Percentiles rank a stretch among this genome's conserved stretches.
Conservation (phyloP, 2,329 filamentous ascomycete species). For the Bipolaris cookei region DNA sequence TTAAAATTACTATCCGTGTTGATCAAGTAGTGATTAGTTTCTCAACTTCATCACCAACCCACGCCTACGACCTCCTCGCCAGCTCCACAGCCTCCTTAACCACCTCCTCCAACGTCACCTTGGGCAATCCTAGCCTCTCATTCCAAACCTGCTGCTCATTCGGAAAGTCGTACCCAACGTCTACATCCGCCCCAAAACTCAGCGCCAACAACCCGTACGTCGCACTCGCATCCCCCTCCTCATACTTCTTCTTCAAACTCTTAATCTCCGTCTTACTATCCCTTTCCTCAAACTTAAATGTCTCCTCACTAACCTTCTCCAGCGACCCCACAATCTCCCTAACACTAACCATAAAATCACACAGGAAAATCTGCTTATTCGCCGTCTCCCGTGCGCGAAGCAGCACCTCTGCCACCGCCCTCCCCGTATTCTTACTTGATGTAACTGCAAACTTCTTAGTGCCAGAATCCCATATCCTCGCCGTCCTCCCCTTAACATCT, state of each 20-base stretch:
- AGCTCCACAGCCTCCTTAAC: constrained; percentile 10
- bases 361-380: constrained; percentile 34
- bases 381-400: constrained; percentile 10
- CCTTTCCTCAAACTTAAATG: constrained; percentile 20
- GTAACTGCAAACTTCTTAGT: constrained; percentile 24
- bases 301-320: constrained; percentile 22
- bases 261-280: constrained; percentile 14
- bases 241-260: constrained; percentile 17
- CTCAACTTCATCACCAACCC: not conserved
- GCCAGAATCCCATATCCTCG: constrained; percentile 31
- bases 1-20: too few relatives aligned
- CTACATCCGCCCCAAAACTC: constrained; percentile 30
- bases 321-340: constrained; percentile 23
- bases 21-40: not conserved
- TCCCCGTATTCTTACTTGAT: constrained; percentile 25
- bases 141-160: constrained; percentile 34
- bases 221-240: constrained; percentile 25
- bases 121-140: constrained; percentile 26
- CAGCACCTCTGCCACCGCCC: constrained; percentile 26
- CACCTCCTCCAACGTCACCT: constrained; percentile 28
- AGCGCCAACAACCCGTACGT: constrained; percentile 26
- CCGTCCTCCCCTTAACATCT: constrained; percentile 23
- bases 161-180: constrained; percentile 32
- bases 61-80: not conserved
- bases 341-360: constrained; percentile 25